Percentiles rank a stretch among this genome's conserved stretches.
phyloP scores from a whole-genome alignment of 345 rosid genomes.

The Cardamine chenopodiifolia region DNA sequence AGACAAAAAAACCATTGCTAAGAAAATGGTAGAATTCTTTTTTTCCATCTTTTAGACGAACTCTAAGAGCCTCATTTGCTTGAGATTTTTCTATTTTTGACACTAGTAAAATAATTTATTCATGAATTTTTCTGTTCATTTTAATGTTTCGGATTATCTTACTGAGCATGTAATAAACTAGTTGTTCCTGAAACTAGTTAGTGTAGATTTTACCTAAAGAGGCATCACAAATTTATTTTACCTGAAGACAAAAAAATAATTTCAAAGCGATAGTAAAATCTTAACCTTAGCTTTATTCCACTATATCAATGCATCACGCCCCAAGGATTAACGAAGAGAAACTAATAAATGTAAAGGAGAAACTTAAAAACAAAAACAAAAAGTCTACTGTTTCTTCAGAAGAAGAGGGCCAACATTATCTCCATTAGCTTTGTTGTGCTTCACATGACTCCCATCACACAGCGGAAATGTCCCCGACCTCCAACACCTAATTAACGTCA shows the following conservation, averaged over 20 bases:
- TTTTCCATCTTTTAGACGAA: too few relatives aligned
- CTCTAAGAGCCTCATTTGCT: too few relatives aligned
- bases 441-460: slow-evolving; percentile 89
- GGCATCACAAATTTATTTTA: neutral
- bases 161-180: neutral
- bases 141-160: too few relatives aligned
- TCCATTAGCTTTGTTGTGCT: slow-evolving; percentile 95
- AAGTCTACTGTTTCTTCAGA: slow-evolving; percentile 41
- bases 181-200: too few relatives aligned
- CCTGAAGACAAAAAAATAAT: neutral
- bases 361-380: neutral
- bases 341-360: neutral
- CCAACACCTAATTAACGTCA: slow-evolving; percentile 78
- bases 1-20: too few relatives aligned
- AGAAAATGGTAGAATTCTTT: too few relatives aligned
- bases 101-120: too few relatives aligned
- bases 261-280: neutral
- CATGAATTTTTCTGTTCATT: too few relatives aligned
- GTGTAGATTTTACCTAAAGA: neutral
- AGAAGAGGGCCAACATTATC: slow-evolving; percentile 65
- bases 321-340: neutral
- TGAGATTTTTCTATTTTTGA: too few relatives aligned
- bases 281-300: neutral
- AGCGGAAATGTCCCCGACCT: slow-evolving; percentile 87
- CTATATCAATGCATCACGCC: neutral